Conservation (phyloP, 805 yeast species). For the Kodamaea kakaduensis region DNA sequence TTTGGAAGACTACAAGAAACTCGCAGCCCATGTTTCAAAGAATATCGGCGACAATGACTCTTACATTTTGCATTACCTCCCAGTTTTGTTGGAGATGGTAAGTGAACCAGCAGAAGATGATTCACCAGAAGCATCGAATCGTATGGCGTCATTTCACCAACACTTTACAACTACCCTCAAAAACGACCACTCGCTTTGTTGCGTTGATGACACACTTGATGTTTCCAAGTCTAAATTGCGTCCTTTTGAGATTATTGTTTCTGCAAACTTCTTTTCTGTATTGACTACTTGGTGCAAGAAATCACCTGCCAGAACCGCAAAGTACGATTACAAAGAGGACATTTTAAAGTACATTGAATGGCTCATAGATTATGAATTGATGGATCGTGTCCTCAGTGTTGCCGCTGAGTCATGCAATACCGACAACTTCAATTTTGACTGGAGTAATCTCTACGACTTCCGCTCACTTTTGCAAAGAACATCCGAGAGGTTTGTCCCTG, state of each 20-base stretch:
- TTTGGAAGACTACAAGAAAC: slow-evolving; percentile 29
- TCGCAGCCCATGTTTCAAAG: slow-evolving; percentile 43
- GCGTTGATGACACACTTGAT: slow-evolving; percentile 24
- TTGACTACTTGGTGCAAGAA: slow-evolving; percentile 68
- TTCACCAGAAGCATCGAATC: slow-evolving; percentile 23
- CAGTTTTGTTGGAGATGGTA: slow-evolving; percentile 49
- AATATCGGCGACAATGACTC: slow-evolving; percentile 57
- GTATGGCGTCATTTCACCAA: slow-evolving; percentile 33
- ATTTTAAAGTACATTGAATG: slow-evolving; percentile 58
- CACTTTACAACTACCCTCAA: slow-evolving; percentile 33
- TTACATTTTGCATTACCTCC: slow-evolving; percentile 60
- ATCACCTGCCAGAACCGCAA: slow-evolving; percentile 34
- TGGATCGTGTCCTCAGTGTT: slow-evolving; percentile 61
- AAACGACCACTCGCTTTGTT: slow-evolving; percentile 22
- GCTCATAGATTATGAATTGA: slow-evolving; percentile 61
- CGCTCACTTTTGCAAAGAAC: slow-evolving; percentile 64
- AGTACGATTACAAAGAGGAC: slow-evolving; percentile 51
- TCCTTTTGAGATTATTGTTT: slow-evolving; percentile 41
- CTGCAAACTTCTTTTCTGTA: slow-evolving; percentile 49
- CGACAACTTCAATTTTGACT: slow-evolving; percentile 33
- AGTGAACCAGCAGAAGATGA: slow-evolving; percentile 40
- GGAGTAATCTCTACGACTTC: slow-evolving; percentile 57
- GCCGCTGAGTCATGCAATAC: slow-evolving; percentile 52
- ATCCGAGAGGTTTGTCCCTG: slow-evolving; percentile 54
- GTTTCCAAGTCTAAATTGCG: slow-evolving; percentile 29